Evolutionary conservation across 2,329 filamentous ascomycete species (phyloP), one percentile per base, ranked within the genome.

Genomic region (Botrytis deweyae): DNA sequence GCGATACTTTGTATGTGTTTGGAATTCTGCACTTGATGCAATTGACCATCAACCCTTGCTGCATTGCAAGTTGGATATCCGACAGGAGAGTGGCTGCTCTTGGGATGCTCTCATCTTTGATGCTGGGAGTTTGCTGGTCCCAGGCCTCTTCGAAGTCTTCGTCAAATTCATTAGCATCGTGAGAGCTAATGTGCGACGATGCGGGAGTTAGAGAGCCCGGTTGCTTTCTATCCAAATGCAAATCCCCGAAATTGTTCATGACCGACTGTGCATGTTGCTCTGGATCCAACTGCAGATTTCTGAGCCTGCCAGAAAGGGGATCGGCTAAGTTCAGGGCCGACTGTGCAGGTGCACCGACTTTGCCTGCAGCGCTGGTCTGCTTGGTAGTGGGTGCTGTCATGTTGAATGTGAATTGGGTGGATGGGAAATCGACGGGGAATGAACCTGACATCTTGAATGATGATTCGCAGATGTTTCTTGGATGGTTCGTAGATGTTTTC

Each of bases 31-130:
- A 67, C 25, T 55, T 38, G 14, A 16, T 9, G 3, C 65, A 67
- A 0, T 18, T 67, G 7, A 67, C 16, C 1, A 2, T 44, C 10
- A n/a, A 10, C 0, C 62, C 40, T 44, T 29, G 20, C 10, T 46
- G n/a, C 9, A 46, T 22, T 46, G 29, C 62, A 46, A 40, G 8
- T 22, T 46, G 25, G 1, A 65, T 12, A 0, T 20, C 42, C 4
- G 40, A 7, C 10, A 22, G 10, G 12, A 1, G 10, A n/a, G 25
- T 1, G 12, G 7, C 0, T 29, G 20, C 1, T 33, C 40, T 14
- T 4, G 7, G 16, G 2, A 29, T 36, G 16, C 33, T 63, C 14
- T 42, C 25, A 25, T 16, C 38, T 3, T 63, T 16, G 9, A 8
- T 6, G 3, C 29, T 10, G 25, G 49, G 16, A 29, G 12, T 6